These are phyloP conservation scores for Alternaria sp. DNA, from an alignment of 2,329 filamentous ascomycete species.

Conservation along the genomic window DNA sequence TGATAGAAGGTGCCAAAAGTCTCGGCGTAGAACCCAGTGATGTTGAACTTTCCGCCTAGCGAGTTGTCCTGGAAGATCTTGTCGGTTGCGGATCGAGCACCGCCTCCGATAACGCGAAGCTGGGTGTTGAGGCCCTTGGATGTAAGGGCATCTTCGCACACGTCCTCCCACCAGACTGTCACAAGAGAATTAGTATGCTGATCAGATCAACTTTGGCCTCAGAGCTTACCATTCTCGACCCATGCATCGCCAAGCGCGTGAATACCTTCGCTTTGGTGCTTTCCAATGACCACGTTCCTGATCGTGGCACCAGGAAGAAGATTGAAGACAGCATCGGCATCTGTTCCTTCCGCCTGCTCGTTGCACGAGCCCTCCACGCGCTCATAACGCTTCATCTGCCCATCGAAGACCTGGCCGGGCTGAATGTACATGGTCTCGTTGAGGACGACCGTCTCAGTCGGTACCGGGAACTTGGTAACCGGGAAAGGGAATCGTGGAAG, in stretches of 20 bases:
- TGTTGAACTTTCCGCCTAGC: slow-evolving; percentile 31
- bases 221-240: slow-evolving; percentile 31
- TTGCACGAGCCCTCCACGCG: slow-evolving; percentile 31
- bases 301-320: slow-evolving; percentile 29
- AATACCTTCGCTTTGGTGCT: slow-evolving; percentile 34
- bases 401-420: slow-evolving; percentile 32
- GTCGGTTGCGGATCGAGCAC: slow-evolving; percentile 33
- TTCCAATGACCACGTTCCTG: slow-evolving; percentile 32
- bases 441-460: slow-evolving; percentile 33
- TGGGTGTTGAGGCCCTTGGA: slow-evolving; percentile 35
- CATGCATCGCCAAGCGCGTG: slow-evolving; percentile 35
- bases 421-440: slow-evolving; percentile 34
- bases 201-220: fast-evolving
- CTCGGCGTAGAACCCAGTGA: slow-evolving; percentile 34
- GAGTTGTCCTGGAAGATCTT: slow-evolving; percentile 33
- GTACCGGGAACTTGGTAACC: slow-evolving; percentile 28
- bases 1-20: slow-evolving; percentile 37
- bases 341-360: slow-evolving; percentile 34
- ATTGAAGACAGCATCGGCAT: slow-evolving; percentile 35
- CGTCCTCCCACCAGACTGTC: slow-evolving; percentile 37
- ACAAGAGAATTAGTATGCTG: slow-evolving; percentile 1
- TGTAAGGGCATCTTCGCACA: slow-evolving; percentile 34
- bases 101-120: slow-evolving; percentile 35
- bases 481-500: slow-evolving; percentile 31
- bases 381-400: slow-evolving; percentile 37